These are phyloP conservation scores for carrot (Daucus carota) DNA, from an alignment of 129 eudicot species.

Conservation along the genomic window DH1_v3.0 NC_030389.2:32921001-32921500, in stretches of 20 bases:
- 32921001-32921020: neutral
- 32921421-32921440: neutral
- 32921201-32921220: neutral
- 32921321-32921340: neutral
- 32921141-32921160: neutral
- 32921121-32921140: neutral
- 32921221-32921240: neutral
- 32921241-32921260: neutral
- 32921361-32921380: neutral
- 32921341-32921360: neutral
- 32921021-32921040: neutral
- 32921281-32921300: too few species aligned
- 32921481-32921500: neutral
- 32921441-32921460: neutral
- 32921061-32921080: neutral
- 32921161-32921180: neutral
- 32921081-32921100: neutral
- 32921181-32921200: neutral
- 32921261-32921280: neutral
- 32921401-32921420: too few species aligned
- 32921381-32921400: too few species aligned
- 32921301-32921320: too few species aligned
- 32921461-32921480: neutral
- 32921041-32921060: neutral
- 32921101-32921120: neutral